Percentiles rank a stretch among this genome's conserved stretches.
phyloP scores from a whole-genome alignment of 169 alveolate genomes.

The Eimeria acervulina region DNA sequence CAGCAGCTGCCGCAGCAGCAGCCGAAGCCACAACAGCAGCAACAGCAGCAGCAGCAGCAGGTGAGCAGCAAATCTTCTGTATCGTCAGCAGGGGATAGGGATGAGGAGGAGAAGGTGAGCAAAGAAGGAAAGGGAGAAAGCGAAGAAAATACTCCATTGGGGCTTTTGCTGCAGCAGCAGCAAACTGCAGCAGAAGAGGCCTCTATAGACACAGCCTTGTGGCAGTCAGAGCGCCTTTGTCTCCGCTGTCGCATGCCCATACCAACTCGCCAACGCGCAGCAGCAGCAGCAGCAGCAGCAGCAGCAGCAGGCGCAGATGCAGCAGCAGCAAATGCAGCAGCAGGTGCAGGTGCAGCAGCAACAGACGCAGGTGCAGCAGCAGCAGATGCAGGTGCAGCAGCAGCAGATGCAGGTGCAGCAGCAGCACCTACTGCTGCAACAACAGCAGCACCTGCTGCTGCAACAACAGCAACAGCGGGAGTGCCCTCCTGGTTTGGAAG shows the following conservation, averaged over 20 bases:
- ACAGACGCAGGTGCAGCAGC: too few species aligned
- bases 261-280: not conserved
- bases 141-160: too few species aligned
- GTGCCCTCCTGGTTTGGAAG: not conserved
- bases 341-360: too few species aligned
- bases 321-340: too few species aligned
- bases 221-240: conserved; percentile 12
- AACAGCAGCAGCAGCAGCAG: not conserved
- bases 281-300: too few species aligned
- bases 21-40: conserved; percentile 1
- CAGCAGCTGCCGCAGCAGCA: too few species aligned
- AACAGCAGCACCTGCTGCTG: not conserved
- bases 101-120: not conserved
- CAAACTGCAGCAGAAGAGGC: not conserved
- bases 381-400: too few species aligned
- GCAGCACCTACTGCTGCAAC: too few species aligned
- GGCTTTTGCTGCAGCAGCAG: too few species aligned
- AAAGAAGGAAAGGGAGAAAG: not conserved
- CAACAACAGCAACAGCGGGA: not conserved
- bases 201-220: not conserved
- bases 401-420: too few species aligned
- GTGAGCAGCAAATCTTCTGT: not conserved
- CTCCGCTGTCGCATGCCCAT: not conserved
- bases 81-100: not conserved
- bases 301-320: too few species aligned